phyloP scores from a whole-genome alignment of 305 asterid genomes.

The Nicotiana rustica region DNA sequence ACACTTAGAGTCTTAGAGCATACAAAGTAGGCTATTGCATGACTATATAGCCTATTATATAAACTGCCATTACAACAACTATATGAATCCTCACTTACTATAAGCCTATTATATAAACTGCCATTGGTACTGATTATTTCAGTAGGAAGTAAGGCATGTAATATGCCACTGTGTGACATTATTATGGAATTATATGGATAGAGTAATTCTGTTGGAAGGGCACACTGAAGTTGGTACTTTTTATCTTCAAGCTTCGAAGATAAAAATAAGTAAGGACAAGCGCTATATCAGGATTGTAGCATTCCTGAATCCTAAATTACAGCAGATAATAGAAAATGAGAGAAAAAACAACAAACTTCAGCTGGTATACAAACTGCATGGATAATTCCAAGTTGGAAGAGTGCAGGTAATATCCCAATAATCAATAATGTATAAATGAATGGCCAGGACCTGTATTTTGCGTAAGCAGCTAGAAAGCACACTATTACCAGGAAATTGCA shows the following conservation, averaged over 20 bases:
- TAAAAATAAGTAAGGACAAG: not conserved
- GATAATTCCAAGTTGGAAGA: constrained; percentile 22
- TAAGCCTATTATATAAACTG: not conserved
- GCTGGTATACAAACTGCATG: not conserved
- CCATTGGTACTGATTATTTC: constrained; percentile 26
- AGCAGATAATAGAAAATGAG: not conserved
- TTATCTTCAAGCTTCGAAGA: constrained; percentile 6
- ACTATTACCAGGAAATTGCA: not conserved
- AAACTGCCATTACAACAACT: constrained; percentile 11
- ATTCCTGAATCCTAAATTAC: constrained; percentile 4
- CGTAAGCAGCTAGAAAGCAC: constrained; percentile 13
- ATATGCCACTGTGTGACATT: not conserved
- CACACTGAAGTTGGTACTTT: not conserved
- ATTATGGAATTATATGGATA: not conserved
- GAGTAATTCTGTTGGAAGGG: constrained; percentile 6
- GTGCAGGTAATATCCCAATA: not conserved
- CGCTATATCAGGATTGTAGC: not conserved
- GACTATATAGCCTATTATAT: not conserved
- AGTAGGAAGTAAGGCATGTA: not conserved
- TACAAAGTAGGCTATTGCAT: constrained; percentile 23
- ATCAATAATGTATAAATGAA: not conserved
- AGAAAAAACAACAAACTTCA: constrained; percentile 21
- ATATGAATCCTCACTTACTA: too few relatives aligned
- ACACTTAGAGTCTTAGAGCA: not conserved
- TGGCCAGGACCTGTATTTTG: not conserved